Percentiles rank a stretch among this genome's conserved stretches.
These are phyloP conservation scores for Elaphomyces granulatus DNA, from an alignment of 495 filamentous ascomycete species.

Conservation along the genomic window DNA sequence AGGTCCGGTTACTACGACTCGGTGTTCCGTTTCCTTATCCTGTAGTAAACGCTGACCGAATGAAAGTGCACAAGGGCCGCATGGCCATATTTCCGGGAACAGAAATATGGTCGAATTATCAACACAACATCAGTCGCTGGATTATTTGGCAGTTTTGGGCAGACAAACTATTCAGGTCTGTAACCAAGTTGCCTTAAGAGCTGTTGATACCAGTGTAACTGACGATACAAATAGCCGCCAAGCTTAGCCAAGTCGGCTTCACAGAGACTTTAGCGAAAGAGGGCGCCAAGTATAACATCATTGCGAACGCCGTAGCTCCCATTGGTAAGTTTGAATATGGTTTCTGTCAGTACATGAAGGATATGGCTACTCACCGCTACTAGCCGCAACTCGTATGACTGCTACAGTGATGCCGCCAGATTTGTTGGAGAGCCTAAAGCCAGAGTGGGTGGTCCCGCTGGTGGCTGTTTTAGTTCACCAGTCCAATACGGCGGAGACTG, in stretches of 20 bases:
- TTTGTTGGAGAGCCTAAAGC: slow-evolving; percentile 74
- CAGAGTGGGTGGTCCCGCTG: slow-evolving; percentile 90
- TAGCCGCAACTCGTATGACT: slow-evolving; percentile 90
- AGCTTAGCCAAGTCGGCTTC: slow-evolving; percentile 92
- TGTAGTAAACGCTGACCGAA: slow-evolving; percentile 3
- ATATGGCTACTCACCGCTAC: slow-evolving; percentile 6
- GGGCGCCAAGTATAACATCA: slow-evolving; percentile 95
- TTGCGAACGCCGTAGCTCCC: slow-evolving; percentile 90
- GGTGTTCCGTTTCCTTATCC: background rate
- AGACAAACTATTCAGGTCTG: slow-evolving; percentile 83
- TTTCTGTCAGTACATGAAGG: background rate
- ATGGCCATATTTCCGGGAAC: slow-evolving; percentile 96
- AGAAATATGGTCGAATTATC: slow-evolving; percentile 94
- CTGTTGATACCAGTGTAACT: too few relatives aligned
- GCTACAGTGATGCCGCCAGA: slow-evolving; percentile 96
- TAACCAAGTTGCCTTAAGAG: background rate
- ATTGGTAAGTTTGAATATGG: slow-evolving; percentile 38
- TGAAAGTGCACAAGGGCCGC: slow-evolving; percentile 74
- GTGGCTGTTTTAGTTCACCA: slow-evolving; percentile 84
- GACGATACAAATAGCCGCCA: slow-evolving; percentile 48
- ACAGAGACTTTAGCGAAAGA: slow-evolving; percentile 98
- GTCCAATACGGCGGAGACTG: slow-evolving; percentile 71
- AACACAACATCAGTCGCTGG: slow-evolving; percentile 94
- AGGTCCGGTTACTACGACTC: slow-evolving; percentile 41
- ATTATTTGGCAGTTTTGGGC: slow-evolving; percentile 90